Evolutionary conservation across 768 basidiomycete species (phyloP).

Genomic region (Hebeloma cylindrosporum): DNA sequence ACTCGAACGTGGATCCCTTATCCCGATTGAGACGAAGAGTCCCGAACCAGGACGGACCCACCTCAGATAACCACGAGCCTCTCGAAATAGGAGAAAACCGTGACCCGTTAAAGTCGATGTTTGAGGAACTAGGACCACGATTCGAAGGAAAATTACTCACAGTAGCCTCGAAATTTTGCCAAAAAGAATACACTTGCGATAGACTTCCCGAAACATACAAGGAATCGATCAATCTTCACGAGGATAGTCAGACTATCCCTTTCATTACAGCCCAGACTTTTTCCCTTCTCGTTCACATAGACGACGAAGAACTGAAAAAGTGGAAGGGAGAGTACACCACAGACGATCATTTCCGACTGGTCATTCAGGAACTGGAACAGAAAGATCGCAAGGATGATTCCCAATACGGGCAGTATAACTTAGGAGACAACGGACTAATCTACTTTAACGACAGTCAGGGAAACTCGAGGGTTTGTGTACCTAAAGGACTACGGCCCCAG

Average conservation of each 20-base stretch:
- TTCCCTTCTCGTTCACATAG: constrained; percentile 1
- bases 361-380: neutral
- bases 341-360: constrained; percentile 1
- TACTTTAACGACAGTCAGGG: constrained; percentile 27
- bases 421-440: constrained; percentile 10
- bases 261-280: neutral
- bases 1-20: constrained; percentile 42
- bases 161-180: constrained; percentile 10
- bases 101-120: constrained; percentile 27
- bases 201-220: too few species aligned
- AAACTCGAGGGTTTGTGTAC: constrained; percentile 30
- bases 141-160: constrained; percentile 28
- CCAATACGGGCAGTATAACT: neutral
- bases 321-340: constrained; percentile 1
- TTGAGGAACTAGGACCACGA: constrained; percentile 20
- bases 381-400: neutral
- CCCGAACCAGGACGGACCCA: constrained; percentile 21
- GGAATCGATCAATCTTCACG: too few species aligned
- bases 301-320: neutral
- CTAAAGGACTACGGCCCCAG: constrained; percentile 9
- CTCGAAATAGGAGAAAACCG: constrained; percentile 4
- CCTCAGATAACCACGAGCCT: neutral
- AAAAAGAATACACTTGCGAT: neutral
- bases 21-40: constrained; percentile 28
- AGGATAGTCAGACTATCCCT: neutral